These are phyloP conservation scores for Apiospora sp. DNA, from an alignment of 2,329 filamentous ascomycete genomes.

Conservation along the genomic window DNA sequence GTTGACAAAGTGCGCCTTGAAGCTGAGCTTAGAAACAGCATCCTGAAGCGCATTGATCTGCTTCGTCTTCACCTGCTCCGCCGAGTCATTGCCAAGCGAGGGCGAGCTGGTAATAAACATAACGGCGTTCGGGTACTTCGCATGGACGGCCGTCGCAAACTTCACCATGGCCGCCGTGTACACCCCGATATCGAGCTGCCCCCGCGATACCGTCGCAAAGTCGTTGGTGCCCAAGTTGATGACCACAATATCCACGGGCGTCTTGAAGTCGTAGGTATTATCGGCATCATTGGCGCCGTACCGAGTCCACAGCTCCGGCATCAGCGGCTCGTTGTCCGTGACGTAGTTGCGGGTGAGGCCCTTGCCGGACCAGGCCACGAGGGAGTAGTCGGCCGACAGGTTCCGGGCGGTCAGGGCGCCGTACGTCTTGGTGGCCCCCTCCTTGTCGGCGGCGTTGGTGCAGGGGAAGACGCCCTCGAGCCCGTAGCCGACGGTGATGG, in stretches of 20 bases:
- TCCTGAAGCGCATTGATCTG: conserved; percentile 45
- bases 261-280: conserved; percentile 48
- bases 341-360: conserved; percentile 51
- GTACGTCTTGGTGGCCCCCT: conserved; percentile 51
- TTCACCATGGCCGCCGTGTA: conserved; percentile 41
- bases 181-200: conserved; percentile 38
- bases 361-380: conserved; percentile 55
- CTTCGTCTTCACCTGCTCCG: conserved; percentile 48
- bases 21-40: conserved; percentile 43
- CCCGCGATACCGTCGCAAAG: conserved; percentile 41
- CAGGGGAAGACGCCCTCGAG: conserved; percentile 51
- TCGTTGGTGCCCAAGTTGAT: conserved; percentile 55
- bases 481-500: conserved; percentile 54
- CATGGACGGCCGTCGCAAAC: conserved; percentile 45
- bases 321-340: conserved; percentile 43
- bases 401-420: conserved; percentile 50
- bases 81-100: conserved; percentile 46
- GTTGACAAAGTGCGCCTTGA: conserved; percentile 48
- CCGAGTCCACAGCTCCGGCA: conserved; percentile 51
- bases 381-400: conserved; percentile 51
- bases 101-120: conserved; percentile 52
- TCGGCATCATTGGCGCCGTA: conserved; percentile 51
- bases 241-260: conserved; percentile 47
- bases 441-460: conserved; percentile 47
- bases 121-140: conserved; percentile 45